Percentiles rank a stretch among this genome's conserved stretches.
Conservation (phyloP, 2,329 filamentous ascomycete genomes). For the Lachnellula willkommii region DNA sequence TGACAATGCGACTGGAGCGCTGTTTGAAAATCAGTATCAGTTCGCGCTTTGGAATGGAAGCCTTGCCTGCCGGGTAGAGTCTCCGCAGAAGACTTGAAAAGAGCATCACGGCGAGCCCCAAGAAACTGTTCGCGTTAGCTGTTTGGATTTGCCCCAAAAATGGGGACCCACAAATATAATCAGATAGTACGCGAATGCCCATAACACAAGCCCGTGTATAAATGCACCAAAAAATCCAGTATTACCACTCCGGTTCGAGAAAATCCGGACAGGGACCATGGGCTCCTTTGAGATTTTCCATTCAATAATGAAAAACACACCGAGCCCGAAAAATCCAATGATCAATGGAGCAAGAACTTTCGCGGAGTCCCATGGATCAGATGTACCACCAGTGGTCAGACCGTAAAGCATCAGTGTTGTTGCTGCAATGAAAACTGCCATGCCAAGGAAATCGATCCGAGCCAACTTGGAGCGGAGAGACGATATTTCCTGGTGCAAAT, state of each 20-base stretch:
- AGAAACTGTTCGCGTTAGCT: conserved; percentile 7
- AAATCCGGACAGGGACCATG: conserved; percentile 36
- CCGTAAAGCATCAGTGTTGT: conserved; percentile 7
- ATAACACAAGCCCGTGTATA: conserved; percentile 16
- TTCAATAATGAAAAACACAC: conserved; percentile 50
- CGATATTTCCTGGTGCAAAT: conserved; percentile 8
- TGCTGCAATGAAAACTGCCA: conserved; percentile 49
- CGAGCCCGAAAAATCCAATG: conserved; percentile 45
- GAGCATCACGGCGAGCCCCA: conserved; percentile 5
- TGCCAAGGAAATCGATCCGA: conserved; percentile 57
- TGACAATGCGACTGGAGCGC: conserved; percentile 8
- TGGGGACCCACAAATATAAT: conserved; percentile 12
- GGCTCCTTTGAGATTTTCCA: conserved; percentile 10
- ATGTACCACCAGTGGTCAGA: conserved; percentile 8
- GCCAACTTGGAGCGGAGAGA: conserved; percentile 30
- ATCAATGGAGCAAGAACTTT: conserved; percentile 54
- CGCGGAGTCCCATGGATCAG: conserved; percentile 51
- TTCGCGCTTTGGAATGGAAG: not conserved
- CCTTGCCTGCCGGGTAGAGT: conserved; percentile 10
- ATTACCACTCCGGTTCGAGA: conserved; percentile 38
- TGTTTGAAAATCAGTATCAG: not conserved
- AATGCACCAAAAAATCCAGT: conserved; percentile 32
- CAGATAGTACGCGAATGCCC: conserved; percentile 17
- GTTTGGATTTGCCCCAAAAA: not conserved
- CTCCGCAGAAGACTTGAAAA: conserved; percentile 9